Percentiles rank a stretch among this genome's conserved stretches.
Evolutionary conservation across 2,329 filamentous ascomycete species (phyloP).

Genomic region (Alternaria sp.): DNA sequence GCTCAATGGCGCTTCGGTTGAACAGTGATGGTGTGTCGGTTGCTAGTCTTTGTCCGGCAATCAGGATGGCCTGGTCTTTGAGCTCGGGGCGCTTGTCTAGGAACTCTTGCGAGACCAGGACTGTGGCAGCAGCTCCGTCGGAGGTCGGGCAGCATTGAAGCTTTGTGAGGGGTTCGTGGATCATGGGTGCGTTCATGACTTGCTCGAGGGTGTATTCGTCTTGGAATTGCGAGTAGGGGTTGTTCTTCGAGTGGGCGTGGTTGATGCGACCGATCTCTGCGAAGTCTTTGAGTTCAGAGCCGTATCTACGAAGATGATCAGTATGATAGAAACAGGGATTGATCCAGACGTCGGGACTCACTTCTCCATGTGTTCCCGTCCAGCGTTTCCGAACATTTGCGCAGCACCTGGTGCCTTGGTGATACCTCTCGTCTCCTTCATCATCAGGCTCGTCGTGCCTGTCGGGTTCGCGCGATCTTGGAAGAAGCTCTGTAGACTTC

Average conservation of each 20-base stretch:
- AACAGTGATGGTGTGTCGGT: constrained; percentile 84
- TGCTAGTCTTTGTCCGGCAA: constrained; percentile 86
- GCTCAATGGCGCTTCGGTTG: constrained; percentile 79
- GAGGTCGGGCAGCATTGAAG: constrained; percentile 98
- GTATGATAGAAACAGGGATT: neutral
- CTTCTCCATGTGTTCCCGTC: constrained; percentile 94
- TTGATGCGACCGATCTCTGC: constrained; percentile 93
- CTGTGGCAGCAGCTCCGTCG: constrained; percentile 86
- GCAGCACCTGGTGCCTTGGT: constrained; percentile 85
- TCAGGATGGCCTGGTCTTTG: constrained; percentile 79
- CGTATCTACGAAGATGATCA: constrained; percentile 64
- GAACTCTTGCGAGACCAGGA: constrained; percentile 88
- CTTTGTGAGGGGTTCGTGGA: constrained; percentile 89
- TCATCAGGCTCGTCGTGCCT: constrained; percentile 75
- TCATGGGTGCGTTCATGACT: constrained; percentile 75
- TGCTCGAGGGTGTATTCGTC: constrained; percentile 89
- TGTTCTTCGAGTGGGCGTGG: constrained; percentile 87
- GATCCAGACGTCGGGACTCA: constrained; percentile 48
- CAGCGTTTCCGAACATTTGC: constrained; percentile 95
- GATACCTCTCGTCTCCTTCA: constrained; percentile 79
- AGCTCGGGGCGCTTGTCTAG: constrained; percentile 84
- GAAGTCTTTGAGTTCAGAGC: constrained; percentile 84
- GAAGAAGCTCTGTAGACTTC: constrained; percentile 83
- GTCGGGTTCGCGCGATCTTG: constrained; percentile 84
- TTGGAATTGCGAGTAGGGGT: constrained; percentile 98